Base-by-base conservation (phyloP, 768 basidiomycete species). In the Russula virescens region DNA sequence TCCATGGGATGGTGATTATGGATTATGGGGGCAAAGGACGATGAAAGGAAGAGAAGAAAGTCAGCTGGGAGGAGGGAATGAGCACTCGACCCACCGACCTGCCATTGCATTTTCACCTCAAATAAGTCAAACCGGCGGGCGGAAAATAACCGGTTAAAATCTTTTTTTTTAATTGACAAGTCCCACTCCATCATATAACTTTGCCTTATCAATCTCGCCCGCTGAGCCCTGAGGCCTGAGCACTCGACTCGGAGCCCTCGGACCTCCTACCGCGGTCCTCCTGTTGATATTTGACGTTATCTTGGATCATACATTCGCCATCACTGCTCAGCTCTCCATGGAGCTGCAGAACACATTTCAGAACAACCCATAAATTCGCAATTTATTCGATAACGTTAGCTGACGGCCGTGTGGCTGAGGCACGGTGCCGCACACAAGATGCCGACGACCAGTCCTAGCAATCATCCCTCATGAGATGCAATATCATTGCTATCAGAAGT, bases 1-100 rank as follows among this genome's bases (percentile, higher is more conserved):
- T 67, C 64, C 66, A 67, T 67, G 52, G 60, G 43, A 48, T 26
- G 50, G n/a, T 31, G 34, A 35, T 21, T 21, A 2, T 7, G 19
- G 23, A 26, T 8, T n/a, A 3, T 5, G 19, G 25, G 19, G 9
- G 23, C 34, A 21, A 55, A 18, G 31, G 31, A 28, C 8, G 46
- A 28, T 11, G 57, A 23, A 58, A n/a, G 34, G 10, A 16, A 38
- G 21, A 26, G 38, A 31, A 25, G 42, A 46, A 28, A 63, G 26
- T 54, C 21, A 43, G 9, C 23, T 38, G 26, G 23, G 19, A 28
- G 19, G 28, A 18, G 53, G 11, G 53, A 13, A 16, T 16, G 23
- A 48, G 28, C 21, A 19, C 21, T 26, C n/a, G 52, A 53, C 46
- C 40, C 45, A 23, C 28, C 9, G 51, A 51, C 53, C 63, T 60